Evolutionary conservation across 108 stramenopile genomes (phyloP).

Genomic region (Cyclotella atomus): DNA sequence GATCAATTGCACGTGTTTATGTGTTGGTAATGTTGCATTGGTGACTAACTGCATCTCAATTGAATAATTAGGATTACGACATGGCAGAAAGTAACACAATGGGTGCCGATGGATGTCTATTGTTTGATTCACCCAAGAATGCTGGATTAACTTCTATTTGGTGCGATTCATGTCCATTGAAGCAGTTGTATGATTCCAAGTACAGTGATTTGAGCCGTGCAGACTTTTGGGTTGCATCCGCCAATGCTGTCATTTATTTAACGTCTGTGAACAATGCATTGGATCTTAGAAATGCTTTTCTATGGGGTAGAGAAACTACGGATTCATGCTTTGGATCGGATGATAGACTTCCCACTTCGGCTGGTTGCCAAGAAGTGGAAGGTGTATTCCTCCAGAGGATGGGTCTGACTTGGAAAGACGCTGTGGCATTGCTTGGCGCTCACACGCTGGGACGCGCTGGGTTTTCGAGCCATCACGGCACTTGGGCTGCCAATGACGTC

Average conservation of each 20-base stretch:
- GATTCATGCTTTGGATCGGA: slow-evolving; percentile 25
- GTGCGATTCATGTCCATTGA: slow-evolving; percentile 12
- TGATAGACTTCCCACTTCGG: slow-evolving; percentile 28
- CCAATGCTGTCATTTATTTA: slow-evolving; percentile 32
- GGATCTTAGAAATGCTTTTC: slow-evolving; percentile 32
- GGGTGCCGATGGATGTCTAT: slow-evolving; percentile 43
- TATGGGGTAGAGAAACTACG: slow-evolving; percentile 41
- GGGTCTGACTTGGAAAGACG: slow-evolving; percentile 49
- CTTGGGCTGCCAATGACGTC: slow-evolving; percentile 34
- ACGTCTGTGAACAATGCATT: slow-evolving; percentile 30
- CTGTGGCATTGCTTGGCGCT: slow-evolving; percentile 47
- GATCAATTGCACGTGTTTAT: no score
- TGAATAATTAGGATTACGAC: no score
- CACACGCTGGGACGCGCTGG: slow-evolving; percentile 40
- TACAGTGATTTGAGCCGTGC: slow-evolving; percentile 24
- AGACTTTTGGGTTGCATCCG: slow-evolving; percentile 52
- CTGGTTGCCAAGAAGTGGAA: slow-evolving; percentile 35
- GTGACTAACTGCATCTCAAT: no score
- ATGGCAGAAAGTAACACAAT: slow-evolving; percentile 3
- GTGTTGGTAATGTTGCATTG: no score
- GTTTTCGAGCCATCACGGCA: slow-evolving; percentile 51
- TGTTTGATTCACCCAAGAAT: slow-evolving; percentile 25
- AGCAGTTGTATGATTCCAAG: slow-evolving; percentile 13
- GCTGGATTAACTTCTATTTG: slow-evolving; percentile 37
- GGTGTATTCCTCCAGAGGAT: slow-evolving; percentile 50